Evolutionary conservation across 768 basidiomycete species (phyloP), one percentile per base, ranked within the genome.

Genomic region (Chlorophyllum brunneum): DNA sequence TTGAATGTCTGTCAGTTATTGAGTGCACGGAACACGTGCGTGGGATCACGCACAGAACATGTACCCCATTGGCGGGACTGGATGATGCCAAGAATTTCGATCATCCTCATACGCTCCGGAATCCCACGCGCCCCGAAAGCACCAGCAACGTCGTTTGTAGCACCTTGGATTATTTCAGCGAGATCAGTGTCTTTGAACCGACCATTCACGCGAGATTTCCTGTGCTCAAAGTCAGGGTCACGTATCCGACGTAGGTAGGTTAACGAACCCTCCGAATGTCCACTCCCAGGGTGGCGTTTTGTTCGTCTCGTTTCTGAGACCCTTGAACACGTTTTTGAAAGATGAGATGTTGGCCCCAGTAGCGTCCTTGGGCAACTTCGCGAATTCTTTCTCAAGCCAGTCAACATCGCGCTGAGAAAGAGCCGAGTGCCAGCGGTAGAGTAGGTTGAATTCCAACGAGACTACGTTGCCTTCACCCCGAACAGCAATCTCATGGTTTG

Each of bases 381-480:
- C 63, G 63, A 90, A 80, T n/a, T 68, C 30, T 1, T 59, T 57
- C 41, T 77, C 70, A 5, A 79, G 72, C 85, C 85, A 87, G 39
- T 70, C 50, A 0, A 76, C 73, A 63, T 89, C 85, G 39, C 72
- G 56, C 44, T 69, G 62, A 5, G 80, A 81, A 1, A 86, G 61
- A 1, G 82, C 74, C 16, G 87, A 70, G 59, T 89, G 87, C 87
- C 87, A 89, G 45, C 77, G 51, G 65, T 80, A 80, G 18, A 80
- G 65, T 2, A 80, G 67, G 57, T 80, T 90, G 71, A 92, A 91
- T 66, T 92, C 90, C 29, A 89, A 63, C 0, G 88, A 88, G 53
- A 82, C 80, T 31, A 80, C 82, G 60, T 92, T 92, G 44, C 90
- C 90, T 62, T 83, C 70, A 31, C 89, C 90, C 8, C 81, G 77